Evolutionary conservation across 768 basidiomycete genomes (phyloP).

Genomic region (Agrocybe chaxingu): DNA sequence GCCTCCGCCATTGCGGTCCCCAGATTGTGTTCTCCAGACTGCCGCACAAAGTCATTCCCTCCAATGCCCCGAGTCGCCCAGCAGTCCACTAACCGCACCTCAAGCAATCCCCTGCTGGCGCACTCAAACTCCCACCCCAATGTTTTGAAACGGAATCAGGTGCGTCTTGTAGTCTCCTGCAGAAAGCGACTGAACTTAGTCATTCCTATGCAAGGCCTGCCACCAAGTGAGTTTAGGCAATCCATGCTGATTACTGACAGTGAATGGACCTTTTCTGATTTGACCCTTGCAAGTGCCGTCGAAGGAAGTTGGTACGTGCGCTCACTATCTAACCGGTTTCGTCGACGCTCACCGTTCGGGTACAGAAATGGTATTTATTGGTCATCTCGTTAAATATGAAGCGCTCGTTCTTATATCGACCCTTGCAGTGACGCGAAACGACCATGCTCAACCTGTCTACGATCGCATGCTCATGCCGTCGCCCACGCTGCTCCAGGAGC

Average conservation of each 20-base stretch:
- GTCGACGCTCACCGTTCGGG: slow-evolving; percentile 6
- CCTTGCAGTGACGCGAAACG: slow-evolving; percentile 63
- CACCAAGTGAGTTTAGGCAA: slow-evolving; percentile 40
- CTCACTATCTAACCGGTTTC: slow-evolving; percentile 1
- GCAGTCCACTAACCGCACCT: slow-evolving; percentile 10
- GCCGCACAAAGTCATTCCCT: neutral
- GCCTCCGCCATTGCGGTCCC: slow-evolving; percentile 7
- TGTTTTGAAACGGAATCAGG: slow-evolving; percentile 53
- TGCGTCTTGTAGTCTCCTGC: slow-evolving; percentile 13
- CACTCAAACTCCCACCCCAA: slow-evolving; percentile 33
- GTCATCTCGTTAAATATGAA: neutral
- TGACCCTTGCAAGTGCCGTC: slow-evolving; percentile 48
- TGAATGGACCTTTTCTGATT: neutral
- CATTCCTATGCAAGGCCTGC: slow-evolving; percentile 38
- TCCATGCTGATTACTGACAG: neutral
- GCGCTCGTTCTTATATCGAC: slow-evolving; percentile 1
- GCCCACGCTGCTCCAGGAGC: slow-evolving; percentile 59
- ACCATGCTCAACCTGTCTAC: slow-evolving; percentile 74
- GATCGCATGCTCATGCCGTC: slow-evolving; percentile 69
- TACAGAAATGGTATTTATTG: slow-evolving; percentile 56
- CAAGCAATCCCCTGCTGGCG: slow-evolving; percentile 13
- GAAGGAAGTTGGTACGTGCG: slow-evolving; percentile 64
- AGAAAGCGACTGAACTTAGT: neutral
- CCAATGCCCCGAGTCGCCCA: slow-evolving; percentile 20
- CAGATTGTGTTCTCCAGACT: neutral